Evolutionary conservation across 306 rosid genomes (phyloP).

Genomic region (Lagenaria siceraria): DNA sequence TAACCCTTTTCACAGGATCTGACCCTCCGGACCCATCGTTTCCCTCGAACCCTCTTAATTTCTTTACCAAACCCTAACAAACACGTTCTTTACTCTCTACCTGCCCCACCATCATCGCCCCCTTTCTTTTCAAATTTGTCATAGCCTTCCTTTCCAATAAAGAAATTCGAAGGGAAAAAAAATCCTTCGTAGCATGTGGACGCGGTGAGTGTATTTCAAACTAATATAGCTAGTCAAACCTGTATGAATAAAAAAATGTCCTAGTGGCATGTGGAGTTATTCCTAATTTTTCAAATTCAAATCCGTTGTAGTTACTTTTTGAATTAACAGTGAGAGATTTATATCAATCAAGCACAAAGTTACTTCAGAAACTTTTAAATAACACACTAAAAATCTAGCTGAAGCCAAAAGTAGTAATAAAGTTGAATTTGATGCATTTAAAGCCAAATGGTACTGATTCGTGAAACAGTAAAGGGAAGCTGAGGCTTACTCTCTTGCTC

Average conservation of each 20-base stretch:
- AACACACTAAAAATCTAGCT: neutral
- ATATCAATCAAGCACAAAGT: neutral
- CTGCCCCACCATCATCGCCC: neutral
- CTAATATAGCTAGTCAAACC: conserved; percentile 3
- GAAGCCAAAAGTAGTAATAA: neutral
- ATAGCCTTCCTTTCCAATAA: neutral
- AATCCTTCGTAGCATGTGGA: neutral
- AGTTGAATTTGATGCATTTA: neutral
- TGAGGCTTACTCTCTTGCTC: conserved; percentile 55
- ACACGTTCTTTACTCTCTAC: conserved; percentile 1
- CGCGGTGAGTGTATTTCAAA: neutral
- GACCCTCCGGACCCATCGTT: conserved; percentile 4
- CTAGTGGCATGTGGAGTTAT: neutral
- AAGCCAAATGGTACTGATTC: neutral
- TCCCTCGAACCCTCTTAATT: neutral
- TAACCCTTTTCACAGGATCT: neutral
- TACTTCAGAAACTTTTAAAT: neutral
- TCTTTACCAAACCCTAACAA: conserved; percentile 2
- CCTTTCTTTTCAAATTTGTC: neutral
- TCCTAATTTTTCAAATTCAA: conserved; percentile 6
- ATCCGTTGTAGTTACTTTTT: neutral
- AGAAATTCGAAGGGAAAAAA: neutral
- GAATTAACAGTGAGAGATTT: neutral
- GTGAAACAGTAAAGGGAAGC: neutral
- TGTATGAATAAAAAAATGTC: neutral